These are phyloP conservation scores for Breynia disticha DNA, from an alignment of 441 rosid genomes.

Conservation along the genomic window DNA sequence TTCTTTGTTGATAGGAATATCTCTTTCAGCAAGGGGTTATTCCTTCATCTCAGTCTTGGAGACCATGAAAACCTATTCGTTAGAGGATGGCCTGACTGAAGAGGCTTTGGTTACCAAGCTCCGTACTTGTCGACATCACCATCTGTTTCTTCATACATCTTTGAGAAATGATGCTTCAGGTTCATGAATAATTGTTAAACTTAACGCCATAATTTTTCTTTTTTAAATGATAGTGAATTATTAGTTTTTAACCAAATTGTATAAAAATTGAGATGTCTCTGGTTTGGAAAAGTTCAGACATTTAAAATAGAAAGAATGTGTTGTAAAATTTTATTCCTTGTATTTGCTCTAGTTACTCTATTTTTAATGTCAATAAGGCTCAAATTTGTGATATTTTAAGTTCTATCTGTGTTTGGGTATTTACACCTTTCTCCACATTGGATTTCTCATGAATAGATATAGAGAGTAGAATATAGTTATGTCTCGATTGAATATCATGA, in stretches of 20 bases:
- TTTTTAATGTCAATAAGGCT: not conserved
- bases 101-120: constrained; percentile 93
- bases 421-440: not conserved
- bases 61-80: constrained; percentile 91
- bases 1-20: constrained; percentile 42
- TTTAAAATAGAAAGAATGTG: no score
- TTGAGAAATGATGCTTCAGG: constrained; percentile 81
- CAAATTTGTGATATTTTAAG: not conserved
- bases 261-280: no score
- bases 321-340: no score
- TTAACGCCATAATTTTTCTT: not conserved
- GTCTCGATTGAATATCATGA: not conserved
- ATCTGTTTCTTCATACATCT: constrained; percentile 80
- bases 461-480: not conserved
- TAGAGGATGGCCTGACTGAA: constrained; percentile 91
- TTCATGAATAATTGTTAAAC: constrained; percentile 16
- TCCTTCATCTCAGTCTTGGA: constrained; percentile 72
- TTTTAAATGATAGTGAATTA: no score
- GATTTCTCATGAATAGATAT: not conserved
- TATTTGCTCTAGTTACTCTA: no score
- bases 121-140: constrained; percentile 77
- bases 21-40: constrained; percentile 93
- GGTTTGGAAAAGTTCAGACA: no score
- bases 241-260: no score
- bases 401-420: not conserved